phyloP scores from a whole-genome alignment of 1,284 basidiomycete genomes.

The Leccinum fallax region DNA sequence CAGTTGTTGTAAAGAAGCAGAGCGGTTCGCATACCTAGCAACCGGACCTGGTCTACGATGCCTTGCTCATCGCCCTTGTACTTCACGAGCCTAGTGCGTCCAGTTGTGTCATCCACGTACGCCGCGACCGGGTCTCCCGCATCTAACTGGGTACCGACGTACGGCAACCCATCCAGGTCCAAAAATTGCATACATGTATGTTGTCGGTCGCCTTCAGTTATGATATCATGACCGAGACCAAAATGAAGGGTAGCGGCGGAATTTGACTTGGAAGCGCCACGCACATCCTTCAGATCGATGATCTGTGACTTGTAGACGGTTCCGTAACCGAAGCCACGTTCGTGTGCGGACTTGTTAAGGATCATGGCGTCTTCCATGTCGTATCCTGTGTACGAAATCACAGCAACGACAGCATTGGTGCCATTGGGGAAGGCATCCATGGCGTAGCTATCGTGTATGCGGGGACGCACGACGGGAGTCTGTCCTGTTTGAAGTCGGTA shows the following conservation, averaged over 20 bases:
- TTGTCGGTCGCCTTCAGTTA: constrained; percentile 55
- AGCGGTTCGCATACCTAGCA: constrained; percentile 66
- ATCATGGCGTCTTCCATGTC: constrained; percentile 99
- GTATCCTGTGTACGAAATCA: constrained; percentile 99
- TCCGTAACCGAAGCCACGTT: constrained; percentile 97
- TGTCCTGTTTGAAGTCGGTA: constrained; percentile 96
- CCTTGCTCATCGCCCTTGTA: constrained; percentile 97
- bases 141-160: constrained; percentile 70
- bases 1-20: not conserved
- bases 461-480: constrained; percentile 92
- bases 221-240: constrained; percentile 82
- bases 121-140: constrained; percentile 84
- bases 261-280: constrained; percentile 60
- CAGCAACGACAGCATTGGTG: constrained; percentile 97
- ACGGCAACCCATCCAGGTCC: constrained; percentile 86
- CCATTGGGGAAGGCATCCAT: constrained; percentile 99
- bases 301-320: constrained; percentile 97
- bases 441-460: constrained; percentile 92
- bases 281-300: constrained; percentile 85
- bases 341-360: constrained; percentile 97
- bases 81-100: constrained; percentile 85
- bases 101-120: constrained; percentile 87
- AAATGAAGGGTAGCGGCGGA: constrained; percentile 75
- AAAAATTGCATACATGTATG: constrained; percentile 65
- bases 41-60: constrained; percentile 90